Conservation (phyloP, 768 basidiomycete genomes). For the Pleurotus citrinopileatus region DNA sequence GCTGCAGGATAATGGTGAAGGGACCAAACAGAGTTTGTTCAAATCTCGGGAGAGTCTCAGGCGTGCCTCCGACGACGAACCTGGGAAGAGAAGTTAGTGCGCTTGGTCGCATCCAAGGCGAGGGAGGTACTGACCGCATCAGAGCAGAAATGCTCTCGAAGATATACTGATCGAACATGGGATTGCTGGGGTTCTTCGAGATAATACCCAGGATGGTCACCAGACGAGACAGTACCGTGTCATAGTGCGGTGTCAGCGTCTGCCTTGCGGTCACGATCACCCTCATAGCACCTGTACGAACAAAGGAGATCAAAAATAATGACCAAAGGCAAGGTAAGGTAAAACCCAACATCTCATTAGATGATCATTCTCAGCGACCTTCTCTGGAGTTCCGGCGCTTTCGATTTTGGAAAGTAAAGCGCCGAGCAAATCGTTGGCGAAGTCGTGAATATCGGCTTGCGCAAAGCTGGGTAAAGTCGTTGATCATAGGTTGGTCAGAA, state of each 20-base stretch:
- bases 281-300: slow-evolving; percentile 92
- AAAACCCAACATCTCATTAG: slow-evolving; percentile 85
- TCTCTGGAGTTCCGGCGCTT: slow-evolving; percentile 75
- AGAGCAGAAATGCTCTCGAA: slow-evolving; percentile 96
- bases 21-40: slow-evolving; percentile 83
- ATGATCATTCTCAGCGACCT: slow-evolving; percentile 96
- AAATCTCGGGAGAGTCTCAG: slow-evolving; percentile 66
- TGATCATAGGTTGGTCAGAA: neutral
- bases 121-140: slow-evolving; percentile 59
- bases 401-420: slow-evolving; percentile 82
- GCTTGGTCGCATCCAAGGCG: neutral
- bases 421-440: slow-evolving; percentile 69
- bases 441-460: slow-evolving; percentile 82
- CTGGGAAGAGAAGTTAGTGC: slow-evolving; percentile 31
- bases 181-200: slow-evolving; percentile 96
- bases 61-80: slow-evolving; percentile 75
- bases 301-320: slow-evolving; percentile 11
- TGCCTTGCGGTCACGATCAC: slow-evolving; percentile 88
- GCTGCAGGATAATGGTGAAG: slow-evolving; percentile 83
- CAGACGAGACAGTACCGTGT: slow-evolving; percentile 65
- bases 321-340: neutral
- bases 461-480: slow-evolving; percentile 59
- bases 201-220: slow-evolving; percentile 84
- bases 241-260: slow-evolving; percentile 65
- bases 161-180: slow-evolving; percentile 95